These are phyloP conservation scores for Diplocarpon rosae DNA, from an alignment of 2,329 filamentous ascomycete species.

Conservation along the genomic window DNA sequence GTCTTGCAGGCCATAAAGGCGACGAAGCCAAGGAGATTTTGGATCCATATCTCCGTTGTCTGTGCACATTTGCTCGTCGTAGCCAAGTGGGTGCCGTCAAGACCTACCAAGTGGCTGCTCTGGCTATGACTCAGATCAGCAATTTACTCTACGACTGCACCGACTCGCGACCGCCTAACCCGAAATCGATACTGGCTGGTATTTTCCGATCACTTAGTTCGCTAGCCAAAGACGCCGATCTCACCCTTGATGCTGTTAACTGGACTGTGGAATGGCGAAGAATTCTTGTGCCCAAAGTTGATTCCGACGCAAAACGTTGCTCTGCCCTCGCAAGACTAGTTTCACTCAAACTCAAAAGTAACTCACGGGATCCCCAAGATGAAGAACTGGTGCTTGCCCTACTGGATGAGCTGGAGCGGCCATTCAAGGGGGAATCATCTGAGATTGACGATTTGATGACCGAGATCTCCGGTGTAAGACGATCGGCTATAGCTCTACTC, in stretches of 20 bases:
- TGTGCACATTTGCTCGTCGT: constrained; percentile 49
- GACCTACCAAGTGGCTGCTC: constrained; percentile 17
- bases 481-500: constrained; percentile 41
- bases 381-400: constrained; percentile 37
- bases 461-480: constrained; percentile 44
- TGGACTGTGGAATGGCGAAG: constrained; percentile 40
- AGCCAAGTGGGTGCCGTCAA: constrained; percentile 14
- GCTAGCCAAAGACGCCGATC: constrained; percentile 35
- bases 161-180: constrained; percentile 9
- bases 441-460: constrained; percentile 52
- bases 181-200: constrained; percentile 13
- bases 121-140: constrained; percentile 16
- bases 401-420: constrained; percentile 43
- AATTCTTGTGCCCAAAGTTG: constrained; percentile 12
- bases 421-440: constrained; percentile 44
- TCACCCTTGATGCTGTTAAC: constrained; percentile 39
- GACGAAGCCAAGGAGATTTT: constrained; percentile 53
- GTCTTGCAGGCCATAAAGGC: constrained; percentile 45
- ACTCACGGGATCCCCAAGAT: constrained; percentile 29
- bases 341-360: constrained; percentile 40
- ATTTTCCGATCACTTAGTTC: constrained; percentile 41
- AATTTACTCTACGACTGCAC: constrained; percentile 13
- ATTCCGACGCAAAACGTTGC: constrained; percentile 29
- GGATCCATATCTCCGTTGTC: constrained; percentile 52
- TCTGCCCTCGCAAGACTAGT: constrained; percentile 44